Evolutionary conservation across 2,329 filamentous ascomycete genomes (phyloP).

Genomic region (Fusarium sp.): DNA sequence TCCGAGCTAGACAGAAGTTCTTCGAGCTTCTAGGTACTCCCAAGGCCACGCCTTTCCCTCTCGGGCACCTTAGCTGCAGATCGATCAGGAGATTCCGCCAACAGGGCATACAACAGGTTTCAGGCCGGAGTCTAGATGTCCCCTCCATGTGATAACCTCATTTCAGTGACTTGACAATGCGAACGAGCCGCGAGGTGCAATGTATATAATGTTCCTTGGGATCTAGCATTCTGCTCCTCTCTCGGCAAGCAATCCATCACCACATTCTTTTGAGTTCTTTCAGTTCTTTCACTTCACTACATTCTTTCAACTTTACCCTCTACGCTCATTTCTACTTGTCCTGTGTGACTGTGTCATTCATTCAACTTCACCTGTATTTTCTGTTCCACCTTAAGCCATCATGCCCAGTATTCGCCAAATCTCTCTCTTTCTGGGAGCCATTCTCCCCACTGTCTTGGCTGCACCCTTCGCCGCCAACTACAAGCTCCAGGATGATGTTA

Average conservation of each 20-base stretch:
- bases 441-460: not conserved
- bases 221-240: not conserved
- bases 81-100: not conserved
- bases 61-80: not conserved
- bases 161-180: not conserved
- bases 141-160: not conserved
- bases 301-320: not conserved
- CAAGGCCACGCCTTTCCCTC: not conserved
- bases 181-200: not conserved
- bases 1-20: not conserved
- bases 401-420: not conserved
- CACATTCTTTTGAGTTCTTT: not conserved
- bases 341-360: not conserved
- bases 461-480: not conserved
- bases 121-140: not conserved
- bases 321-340: not conserved
- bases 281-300: not conserved
- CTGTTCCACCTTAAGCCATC: not conserved
- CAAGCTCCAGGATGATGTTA: slow-evolving; percentile 20
- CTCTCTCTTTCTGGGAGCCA: not conserved
- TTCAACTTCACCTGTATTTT: not conserved
- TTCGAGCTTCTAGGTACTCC: not conserved
- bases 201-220: not conserved
- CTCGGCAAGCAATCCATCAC: not conserved
- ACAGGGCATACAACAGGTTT: not conserved